Conservation (phyloP, 768 basidiomycete species). For the Chalciporus pseudorubinellus region DNA sequence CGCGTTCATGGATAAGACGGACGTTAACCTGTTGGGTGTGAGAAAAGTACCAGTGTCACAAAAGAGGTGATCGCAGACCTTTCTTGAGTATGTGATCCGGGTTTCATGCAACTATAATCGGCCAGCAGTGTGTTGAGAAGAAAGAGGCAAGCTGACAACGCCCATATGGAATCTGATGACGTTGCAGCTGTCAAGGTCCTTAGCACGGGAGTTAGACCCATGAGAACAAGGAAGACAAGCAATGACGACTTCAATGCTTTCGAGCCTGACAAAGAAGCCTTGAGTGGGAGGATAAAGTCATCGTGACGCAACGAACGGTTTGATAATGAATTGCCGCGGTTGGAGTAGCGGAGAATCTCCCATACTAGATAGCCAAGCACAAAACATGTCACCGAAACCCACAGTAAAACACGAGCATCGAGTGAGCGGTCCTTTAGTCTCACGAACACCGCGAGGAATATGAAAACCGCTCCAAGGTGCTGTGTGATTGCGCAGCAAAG, state of each 20-base stretch:
- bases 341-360: slow-evolving; percentile 49
- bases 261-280: slow-evolving; percentile 45
- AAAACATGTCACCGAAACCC: slow-evolving; percentile 59
- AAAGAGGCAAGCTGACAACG: slow-evolving; percentile 83
- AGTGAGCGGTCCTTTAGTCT: slow-evolving; percentile 60
- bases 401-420: slow-evolving; percentile 69
- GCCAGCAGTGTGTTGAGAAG: slow-evolving; percentile 77
- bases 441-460: slow-evolving; percentile 81
- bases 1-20: slow-evolving; percentile 86
- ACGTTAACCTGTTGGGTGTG: slow-evolving; percentile 59
- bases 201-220: slow-evolving; percentile 88
- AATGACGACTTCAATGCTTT: slow-evolving; percentile 78
- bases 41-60: slow-evolving; percentile 19
- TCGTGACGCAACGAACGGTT: slow-evolving; percentile 25
- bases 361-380: slow-evolving; percentile 59
- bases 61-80: slow-evolving; percentile 43
- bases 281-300: slow-evolving; percentile 9
- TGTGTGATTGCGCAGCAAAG: slow-evolving; percentile 78
- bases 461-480: slow-evolving; percentile 75
- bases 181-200: slow-evolving; percentile 92
- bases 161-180: slow-evolving; percentile 97
- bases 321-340: slow-evolving; percentile 24
- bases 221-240: slow-evolving; percentile 82
- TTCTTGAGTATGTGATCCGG: slow-evolving; percentile 49
- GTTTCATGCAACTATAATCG: slow-evolving; percentile 64